These are phyloP conservation scores for Rhododendron griersonianum DNA, from an alignment of 148 eudicot species.

Conservation along the genomic window DNA sequence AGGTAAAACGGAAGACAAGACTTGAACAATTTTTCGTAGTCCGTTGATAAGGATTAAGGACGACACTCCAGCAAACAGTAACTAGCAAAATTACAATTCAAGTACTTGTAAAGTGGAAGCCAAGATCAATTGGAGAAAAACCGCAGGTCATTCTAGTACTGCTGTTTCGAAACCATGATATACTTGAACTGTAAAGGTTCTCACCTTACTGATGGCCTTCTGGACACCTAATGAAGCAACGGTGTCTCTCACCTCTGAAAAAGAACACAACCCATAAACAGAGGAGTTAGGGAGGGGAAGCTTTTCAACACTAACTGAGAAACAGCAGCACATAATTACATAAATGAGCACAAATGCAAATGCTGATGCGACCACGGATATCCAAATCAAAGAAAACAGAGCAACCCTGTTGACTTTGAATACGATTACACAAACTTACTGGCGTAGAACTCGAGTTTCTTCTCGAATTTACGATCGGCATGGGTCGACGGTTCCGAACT, in stretches of 20 bases:
- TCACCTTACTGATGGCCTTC: conserved; percentile 57
- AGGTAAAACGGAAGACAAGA: background rate
- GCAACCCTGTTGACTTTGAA: background rate
- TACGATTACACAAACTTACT: conserved; percentile 31
- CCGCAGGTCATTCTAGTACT: background rate
- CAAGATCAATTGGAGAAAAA: background rate
- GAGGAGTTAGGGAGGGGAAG: background rate
- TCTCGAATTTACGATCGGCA: conserved; percentile 62
- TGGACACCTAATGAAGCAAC: conserved; percentile 44
- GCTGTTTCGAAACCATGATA: background rate
- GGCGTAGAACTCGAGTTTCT: conserved; percentile 62
- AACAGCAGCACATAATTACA: background rate
- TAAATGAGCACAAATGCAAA: background rate
- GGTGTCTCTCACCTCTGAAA: conserved; percentile 57
- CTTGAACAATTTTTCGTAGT: background rate
- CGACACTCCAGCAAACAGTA: background rate
- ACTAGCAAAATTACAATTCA: background rate
- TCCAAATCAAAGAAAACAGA: background rate
- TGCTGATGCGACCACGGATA: background rate
- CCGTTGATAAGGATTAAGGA: background rate
- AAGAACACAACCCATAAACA: background rate
- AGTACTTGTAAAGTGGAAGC: background rate
- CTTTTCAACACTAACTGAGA: background rate
- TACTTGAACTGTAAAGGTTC: background rate
- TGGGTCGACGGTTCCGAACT: conserved; percentile 38